Evolutionary conservation across 805 yeast genomes (phyloP).

Genomic region (Candida parachauliodes): DNA sequence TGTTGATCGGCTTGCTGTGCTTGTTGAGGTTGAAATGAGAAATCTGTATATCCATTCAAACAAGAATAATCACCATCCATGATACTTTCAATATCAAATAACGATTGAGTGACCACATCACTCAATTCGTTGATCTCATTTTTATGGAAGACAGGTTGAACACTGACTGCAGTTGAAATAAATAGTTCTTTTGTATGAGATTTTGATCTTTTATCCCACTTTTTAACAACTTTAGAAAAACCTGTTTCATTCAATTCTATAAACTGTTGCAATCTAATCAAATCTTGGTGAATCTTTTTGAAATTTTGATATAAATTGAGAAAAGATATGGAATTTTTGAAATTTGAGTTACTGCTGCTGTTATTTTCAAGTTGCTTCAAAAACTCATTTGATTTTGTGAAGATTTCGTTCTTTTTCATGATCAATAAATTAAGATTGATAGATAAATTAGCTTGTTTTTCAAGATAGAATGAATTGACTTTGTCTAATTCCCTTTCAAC

Average conservation of each 20-base stretch:
- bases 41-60: slow-evolving; percentile 16
- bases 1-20: not conserved
- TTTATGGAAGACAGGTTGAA: slow-evolving; percentile 94
- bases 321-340: slow-evolving; percentile 70
- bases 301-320: slow-evolving; percentile 83
- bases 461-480: slow-evolving; percentile 87
- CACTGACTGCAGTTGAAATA: slow-evolving; percentile 86
- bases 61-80: slow-evolving; percentile 43
- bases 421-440: slow-evolving; percentile 72
- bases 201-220: slow-evolving; percentile 97
- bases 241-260: slow-evolving; percentile 95
- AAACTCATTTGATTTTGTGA: slow-evolving; percentile 20
- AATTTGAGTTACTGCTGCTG: slow-evolving; percentile 24
- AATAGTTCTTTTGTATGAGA: slow-evolving; percentile 92
- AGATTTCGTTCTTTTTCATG: slow-evolving; percentile 60
- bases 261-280: slow-evolving; percentile 86
- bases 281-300: slow-evolving; percentile 83
- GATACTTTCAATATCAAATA: slow-evolving; percentile 69
- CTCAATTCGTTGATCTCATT: slow-evolving; percentile 80
- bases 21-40: not conserved
- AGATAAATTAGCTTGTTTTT: slow-evolving; percentile 84
- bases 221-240: slow-evolving; percentile 89
- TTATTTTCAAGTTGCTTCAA: slow-evolving; percentile 7
- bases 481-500: slow-evolving; percentile 94
- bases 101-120: slow-evolving; percentile 64